Conservation (phyloP, 441 rosid genomes). For the Populus hybrid region DNA sequence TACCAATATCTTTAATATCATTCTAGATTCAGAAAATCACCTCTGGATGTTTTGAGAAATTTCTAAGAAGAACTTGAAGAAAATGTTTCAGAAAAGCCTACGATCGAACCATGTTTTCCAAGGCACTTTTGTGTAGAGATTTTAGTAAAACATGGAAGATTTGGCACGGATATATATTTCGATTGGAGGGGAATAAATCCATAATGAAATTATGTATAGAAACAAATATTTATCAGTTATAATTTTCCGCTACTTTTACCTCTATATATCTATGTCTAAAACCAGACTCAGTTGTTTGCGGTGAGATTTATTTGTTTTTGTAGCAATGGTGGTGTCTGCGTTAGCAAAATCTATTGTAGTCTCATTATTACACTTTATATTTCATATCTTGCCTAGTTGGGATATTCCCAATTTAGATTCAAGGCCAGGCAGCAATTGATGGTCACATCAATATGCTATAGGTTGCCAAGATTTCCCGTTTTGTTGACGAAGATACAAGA, state of each 20-base stretch:
- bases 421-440: background rate
- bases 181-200: too few species aligned
- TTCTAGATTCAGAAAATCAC: background rate
- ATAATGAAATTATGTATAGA: too few species aligned
- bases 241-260: too few species aligned
- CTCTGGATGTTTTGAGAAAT: background rate
- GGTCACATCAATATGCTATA: slow-evolving; percentile 14
- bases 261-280: too few species aligned
- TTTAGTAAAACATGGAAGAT: too few species aligned
- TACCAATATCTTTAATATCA: background rate
- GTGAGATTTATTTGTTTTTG: background rate
- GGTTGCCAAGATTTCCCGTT: background rate
- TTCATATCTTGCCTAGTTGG: background rate
- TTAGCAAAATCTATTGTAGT: background rate
- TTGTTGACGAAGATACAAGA: background rate
- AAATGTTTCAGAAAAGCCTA: too few species aligned
- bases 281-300: too few species aligned
- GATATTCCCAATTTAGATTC: background rate
- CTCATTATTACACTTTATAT: background rate
- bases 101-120: background rate
- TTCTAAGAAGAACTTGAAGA: background rate
- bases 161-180: too few species aligned
- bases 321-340: background rate
- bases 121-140: background rate
- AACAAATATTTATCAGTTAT: too few species aligned